Percentiles rank a stretch among this genome's conserved stretches.
These are phyloP conservation scores for Metschnikowia kunwiensis DNA, from an alignment of 805 yeast species.

Conservation along the genomic window DNA sequence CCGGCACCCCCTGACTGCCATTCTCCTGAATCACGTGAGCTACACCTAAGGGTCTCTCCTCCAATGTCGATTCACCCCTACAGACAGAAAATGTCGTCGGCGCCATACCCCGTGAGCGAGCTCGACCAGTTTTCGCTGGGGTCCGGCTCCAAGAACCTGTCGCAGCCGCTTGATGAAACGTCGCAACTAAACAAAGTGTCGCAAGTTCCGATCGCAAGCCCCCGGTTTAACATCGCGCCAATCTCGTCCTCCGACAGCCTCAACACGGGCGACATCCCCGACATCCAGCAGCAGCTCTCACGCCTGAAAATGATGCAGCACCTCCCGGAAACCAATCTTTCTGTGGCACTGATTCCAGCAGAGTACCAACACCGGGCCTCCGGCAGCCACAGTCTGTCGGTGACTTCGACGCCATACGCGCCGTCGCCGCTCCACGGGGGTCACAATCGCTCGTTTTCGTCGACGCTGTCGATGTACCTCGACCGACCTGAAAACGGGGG, in stretches of 20 bases:
- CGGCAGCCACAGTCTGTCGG: constrained; percentile 9
- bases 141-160: neutral
- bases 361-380: constrained; percentile 3
- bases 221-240: constrained; percentile 9
- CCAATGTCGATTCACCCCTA: constrained; percentile 20
- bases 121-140: constrained; percentile 5
- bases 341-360: constrained; percentile 29
- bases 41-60: too few species aligned
- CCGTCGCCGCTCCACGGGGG: constrained; percentile 12
- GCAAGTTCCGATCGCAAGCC: constrained; percentile 8
- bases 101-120: constrained; percentile 18
- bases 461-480: constrained; percentile 37
- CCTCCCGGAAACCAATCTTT: constrained; percentile 10
- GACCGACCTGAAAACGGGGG: constrained; percentile 32
- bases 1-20: too few species aligned
- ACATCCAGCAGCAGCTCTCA: constrained; percentile 23
- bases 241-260: constrained; percentile 2
- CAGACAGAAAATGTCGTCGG: constrained; percentile 18
- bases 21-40: too few species aligned
- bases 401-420: constrained; percentile 27
- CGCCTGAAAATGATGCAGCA: constrained; percentile 10
- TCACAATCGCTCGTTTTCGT: constrained; percentile 37
- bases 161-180: constrained; percentile 2
- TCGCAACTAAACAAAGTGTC: constrained; percentile 1
- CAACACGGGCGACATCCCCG: constrained; percentile 7